A percentile compares a stretch with the other conserved stretches of the same genome.
These are phyloP conservation scores for Fusarium sambucinum DNA, from an alignment of 2,329 filamentous ascomycete species.

Conservation along the genomic window DNA sequence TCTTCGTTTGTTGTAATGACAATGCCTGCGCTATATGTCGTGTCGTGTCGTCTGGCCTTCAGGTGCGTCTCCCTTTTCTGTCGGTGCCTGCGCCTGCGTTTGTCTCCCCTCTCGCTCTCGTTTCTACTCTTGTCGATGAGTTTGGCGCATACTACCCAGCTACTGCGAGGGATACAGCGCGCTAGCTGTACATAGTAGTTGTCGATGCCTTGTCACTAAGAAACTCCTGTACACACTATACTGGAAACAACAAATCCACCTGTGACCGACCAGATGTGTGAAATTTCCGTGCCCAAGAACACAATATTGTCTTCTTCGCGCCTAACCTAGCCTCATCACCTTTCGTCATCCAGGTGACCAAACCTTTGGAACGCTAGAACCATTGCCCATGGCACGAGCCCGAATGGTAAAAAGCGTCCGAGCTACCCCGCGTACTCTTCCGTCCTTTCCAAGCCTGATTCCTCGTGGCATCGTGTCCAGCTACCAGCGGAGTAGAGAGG, in stretches of 20 bases:
- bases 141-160: slow-evolving; percentile 40
- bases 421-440: slow-evolving; percentile 34
- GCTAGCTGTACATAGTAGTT: slow-evolving; percentile 28
- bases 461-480: slow-evolving; percentile 32
- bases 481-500: slow-evolving; percentile 21
- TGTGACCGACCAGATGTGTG: slow-evolving; percentile 16
- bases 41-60: slow-evolving; percentile 22
- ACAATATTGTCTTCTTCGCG: slow-evolving; percentile 27
- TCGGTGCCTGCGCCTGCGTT: neutral
- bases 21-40: slow-evolving; percentile 29
- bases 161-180: slow-evolving; percentile 48
- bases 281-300: neutral
- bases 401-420: slow-evolving; percentile 25
- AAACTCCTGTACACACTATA: neutral
- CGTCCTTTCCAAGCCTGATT: slow-evolving; percentile 6
- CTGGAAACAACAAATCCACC: neutral
- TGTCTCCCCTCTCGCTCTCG: slow-evolving; percentile 21
- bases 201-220: slow-evolving; percentile 9
- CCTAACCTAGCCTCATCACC: slow-evolving; percentile 23
- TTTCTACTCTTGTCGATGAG: slow-evolving; percentile 27
- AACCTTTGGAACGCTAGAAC: slow-evolving; percentile 24
- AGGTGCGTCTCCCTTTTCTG: slow-evolving; percentile 20
- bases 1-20: slow-evolving; percentile 1
- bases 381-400: slow-evolving; percentile 25
- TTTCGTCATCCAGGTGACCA: slow-evolving; percentile 26